A percentile compares a stretch with the other conserved stretches of the same genome.
Evolutionary conservation across 2,329 filamentous ascomycete species (phyloP).

Genomic region (Trichoderma asperellum): DNA sequence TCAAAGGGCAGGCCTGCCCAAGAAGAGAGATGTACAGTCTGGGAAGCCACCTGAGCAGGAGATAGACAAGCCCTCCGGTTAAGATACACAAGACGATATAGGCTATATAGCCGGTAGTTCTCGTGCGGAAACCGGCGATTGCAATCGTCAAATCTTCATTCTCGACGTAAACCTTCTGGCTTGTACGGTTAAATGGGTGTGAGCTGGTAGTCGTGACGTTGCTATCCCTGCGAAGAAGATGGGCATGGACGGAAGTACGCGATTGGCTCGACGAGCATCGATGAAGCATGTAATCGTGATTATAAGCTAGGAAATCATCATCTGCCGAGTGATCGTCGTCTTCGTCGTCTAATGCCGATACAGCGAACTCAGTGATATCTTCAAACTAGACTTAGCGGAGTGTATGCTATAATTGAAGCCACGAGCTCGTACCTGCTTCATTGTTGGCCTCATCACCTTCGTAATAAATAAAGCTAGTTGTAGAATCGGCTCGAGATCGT

Average conservation of each 20-base stretch:
- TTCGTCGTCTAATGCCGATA: conserved; percentile 45
- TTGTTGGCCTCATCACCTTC: conserved; percentile 54
- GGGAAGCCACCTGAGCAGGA: conserved; percentile 88
- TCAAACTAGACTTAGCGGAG: conserved; percentile 32
- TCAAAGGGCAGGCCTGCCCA: conserved; percentile 69
- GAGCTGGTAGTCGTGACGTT: conserved; percentile 69
- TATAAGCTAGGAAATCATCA: conserved; percentile 46
- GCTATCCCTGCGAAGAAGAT: conserved; percentile 74
- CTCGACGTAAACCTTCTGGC: conserved; percentile 89
- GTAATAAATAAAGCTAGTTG: conserved; percentile 87
- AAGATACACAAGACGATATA: conserved; percentile 73
- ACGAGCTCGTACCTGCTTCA: conserved; percentile 15
- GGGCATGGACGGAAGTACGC: conserved; percentile 59
- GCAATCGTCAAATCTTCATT: conserved; percentile 95
- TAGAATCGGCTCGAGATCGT: conserved; percentile 78
- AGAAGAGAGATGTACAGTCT: conserved; percentile 79
- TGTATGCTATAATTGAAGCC: not conserved
- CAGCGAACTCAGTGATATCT: conserved; percentile 36
- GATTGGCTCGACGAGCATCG: conserved; percentile 67
- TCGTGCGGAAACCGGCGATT: conserved; percentile 87
- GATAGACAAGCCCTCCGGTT: conserved; percentile 77
- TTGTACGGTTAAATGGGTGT: conserved; percentile 66
- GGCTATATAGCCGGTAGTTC: conserved; percentile 64
- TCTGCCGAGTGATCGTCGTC: conserved; percentile 47
- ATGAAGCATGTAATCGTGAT: conserved; percentile 55